Percentiles rank a stretch among this genome's conserved stretches.
These are phyloP conservation scores for Rhododendron henanense DNA, from an alignment of 148 eudicot species.

Conservation along the genomic window DNA sequence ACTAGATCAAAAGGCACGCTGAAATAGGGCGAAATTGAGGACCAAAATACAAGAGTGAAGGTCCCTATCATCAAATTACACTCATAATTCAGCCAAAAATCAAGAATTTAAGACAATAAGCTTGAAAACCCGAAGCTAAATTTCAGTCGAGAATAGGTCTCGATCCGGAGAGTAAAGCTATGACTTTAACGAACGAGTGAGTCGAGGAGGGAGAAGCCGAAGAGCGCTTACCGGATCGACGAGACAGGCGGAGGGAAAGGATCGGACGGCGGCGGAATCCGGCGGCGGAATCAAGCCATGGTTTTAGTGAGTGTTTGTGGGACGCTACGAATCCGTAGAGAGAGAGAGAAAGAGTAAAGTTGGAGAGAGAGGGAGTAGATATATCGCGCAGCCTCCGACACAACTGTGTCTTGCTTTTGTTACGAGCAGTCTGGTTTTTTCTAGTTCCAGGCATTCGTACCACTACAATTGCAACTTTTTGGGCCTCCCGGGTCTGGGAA, in stretches of 20 bases:
- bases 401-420: slow-evolving; percentile 12
- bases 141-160: background rate
- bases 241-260: slow-evolving; percentile 3
- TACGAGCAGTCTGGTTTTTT: background rate
- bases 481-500: too few relatives aligned
- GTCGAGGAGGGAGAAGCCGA: background rate
- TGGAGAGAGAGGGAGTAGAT: slow-evolving; percentile 20
- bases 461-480: background rate
- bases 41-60: background rate
- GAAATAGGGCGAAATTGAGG: background rate
- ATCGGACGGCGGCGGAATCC: slow-evolving; percentile 16
- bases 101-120: background rate
- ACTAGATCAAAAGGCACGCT: background rate
- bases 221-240: slow-evolving; percentile 24
- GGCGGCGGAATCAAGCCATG: slow-evolving; percentile 23
- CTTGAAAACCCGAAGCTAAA: background rate
- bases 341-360: slow-evolving; percentile 27
- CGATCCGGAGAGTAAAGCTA: slow-evolving; percentile 9
- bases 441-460: slow-evolving; percentile 7
- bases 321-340: slow-evolving; percentile 29
- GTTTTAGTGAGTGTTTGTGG: slow-evolving; percentile 2
- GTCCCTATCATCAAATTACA: background rate
- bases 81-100: too few relatives aligned
- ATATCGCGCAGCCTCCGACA: slow-evolving; percentile 22
- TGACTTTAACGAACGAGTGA: background rate